Evolutionary conservation across 2,329 filamentous ascomycete species (phyloP).

Genomic region (Thelonectria blattea): DNA sequence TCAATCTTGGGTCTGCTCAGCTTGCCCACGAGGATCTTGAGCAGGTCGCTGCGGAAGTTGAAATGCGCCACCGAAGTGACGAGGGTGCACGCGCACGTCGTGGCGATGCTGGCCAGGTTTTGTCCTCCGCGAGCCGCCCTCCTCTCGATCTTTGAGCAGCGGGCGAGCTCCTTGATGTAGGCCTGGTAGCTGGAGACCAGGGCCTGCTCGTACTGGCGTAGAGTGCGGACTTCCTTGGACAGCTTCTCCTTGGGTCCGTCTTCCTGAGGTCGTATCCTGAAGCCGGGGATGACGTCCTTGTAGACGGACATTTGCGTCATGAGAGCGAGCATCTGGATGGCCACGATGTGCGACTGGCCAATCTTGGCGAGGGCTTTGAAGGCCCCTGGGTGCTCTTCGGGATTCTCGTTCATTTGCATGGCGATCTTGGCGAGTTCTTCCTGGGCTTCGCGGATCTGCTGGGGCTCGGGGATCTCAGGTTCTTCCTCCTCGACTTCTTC

Average conservation of each 20-base stretch:
- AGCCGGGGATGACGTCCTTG: constrained; percentile 95
- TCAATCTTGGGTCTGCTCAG: constrained; percentile 76
- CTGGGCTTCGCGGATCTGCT: constrained; percentile 86
- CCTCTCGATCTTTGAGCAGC: constrained; percentile 65
- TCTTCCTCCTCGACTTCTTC: constrained; percentile 59
- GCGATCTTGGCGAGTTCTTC: constrained; percentile 90
- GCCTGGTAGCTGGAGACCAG: constrained; percentile 83
- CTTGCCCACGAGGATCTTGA: constrained; percentile 86
- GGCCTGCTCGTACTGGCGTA: constrained; percentile 86
- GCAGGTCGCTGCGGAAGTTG: constrained; percentile 88
- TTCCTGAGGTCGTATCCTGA: constrained; percentile 87
- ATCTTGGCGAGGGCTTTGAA: constrained; percentile 81
- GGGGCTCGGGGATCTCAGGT: constrained; percentile 72
- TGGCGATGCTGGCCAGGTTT: constrained; percentile 74
- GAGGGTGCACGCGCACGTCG: constrained; percentile 84
- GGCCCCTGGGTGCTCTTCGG: constrained; percentile 83
- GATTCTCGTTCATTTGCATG: constrained; percentile 82
- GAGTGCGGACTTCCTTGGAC: constrained; percentile 86
- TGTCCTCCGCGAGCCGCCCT: constrained; percentile 48
- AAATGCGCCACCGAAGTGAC: constrained; percentile 89
- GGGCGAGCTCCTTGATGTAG: constrained; percentile 79
- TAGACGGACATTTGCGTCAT: constrained; percentile 89
- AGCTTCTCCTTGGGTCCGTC: constrained; percentile 79
- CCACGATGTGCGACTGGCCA: constrained; percentile 70
- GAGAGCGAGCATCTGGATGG: constrained; percentile 84